Percentiles rank a stretch among this genome's conserved stretches.
Conservation (phyloP, 2,329 filamentous ascomycete species). For the Trichoderma pleuroti region DNA sequence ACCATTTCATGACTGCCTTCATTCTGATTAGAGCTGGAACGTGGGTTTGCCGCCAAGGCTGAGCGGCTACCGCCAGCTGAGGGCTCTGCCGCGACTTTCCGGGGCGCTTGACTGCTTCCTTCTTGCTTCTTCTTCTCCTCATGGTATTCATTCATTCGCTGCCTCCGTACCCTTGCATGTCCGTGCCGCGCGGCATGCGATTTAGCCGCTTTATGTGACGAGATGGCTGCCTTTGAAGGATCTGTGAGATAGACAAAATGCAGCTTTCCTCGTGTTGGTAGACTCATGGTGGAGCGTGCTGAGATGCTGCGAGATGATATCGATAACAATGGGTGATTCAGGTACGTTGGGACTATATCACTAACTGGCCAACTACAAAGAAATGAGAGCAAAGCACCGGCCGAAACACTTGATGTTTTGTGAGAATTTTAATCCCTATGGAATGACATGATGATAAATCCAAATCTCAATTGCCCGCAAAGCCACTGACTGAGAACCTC, state of each 20-base stretch:
- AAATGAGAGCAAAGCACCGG: background rate
- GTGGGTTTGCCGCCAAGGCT: background rate
- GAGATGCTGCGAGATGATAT: background rate
- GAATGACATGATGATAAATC: background rate
- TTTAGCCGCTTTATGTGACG: constrained; percentile 7
- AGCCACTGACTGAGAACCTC: background rate
- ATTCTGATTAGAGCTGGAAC: background rate
- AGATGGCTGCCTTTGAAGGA: background rate
- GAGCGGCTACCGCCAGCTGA: background rate
- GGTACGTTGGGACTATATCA: background rate
- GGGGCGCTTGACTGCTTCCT: background rate
- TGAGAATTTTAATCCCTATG: background rate
- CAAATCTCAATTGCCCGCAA: background rate
- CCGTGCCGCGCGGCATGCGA: constrained; percentile 9
- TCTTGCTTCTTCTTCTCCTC: background rate
- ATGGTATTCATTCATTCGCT: constrained; percentile 2
- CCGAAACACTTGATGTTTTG: background rate
- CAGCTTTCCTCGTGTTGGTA: background rate
- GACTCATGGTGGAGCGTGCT: background rate
- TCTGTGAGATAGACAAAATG: constrained; percentile 12
- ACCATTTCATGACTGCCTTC: background rate
- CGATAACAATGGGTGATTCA: background rate
- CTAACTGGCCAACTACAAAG: background rate
- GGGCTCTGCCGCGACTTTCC: background rate
- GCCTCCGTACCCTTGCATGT: constrained; percentile 3